Evolutionary conservation across 176 grass and related monocot genomes (phyloP), one percentile per base, ranked within the genome.

Genomic region (Tuctoria greenei): DNA sequence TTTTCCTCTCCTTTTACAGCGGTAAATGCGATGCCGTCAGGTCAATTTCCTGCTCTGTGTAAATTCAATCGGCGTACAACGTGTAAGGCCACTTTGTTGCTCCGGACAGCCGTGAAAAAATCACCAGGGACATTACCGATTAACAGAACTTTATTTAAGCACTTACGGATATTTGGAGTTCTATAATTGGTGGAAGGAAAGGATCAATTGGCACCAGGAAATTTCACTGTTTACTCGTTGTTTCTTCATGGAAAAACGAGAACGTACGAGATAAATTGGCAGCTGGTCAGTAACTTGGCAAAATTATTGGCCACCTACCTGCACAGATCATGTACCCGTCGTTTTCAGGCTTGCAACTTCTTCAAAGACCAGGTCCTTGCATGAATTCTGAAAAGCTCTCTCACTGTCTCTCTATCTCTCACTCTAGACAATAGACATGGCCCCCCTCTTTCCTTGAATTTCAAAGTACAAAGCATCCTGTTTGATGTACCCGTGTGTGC

Each of bases 401-500:
- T 81, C 15, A 59, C 47, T 51, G n/a, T 14, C 4, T 39, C 21
- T n/a, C 61, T 52, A 36, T 16, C 71, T 58, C 1, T 31, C 31
- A 2, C 31, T 31, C 31, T 31, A 31, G 31, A 31, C 31, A 31
- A 31, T 31, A 31, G 31, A 31, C 31, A 31, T 31, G 58, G 84
- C 13, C 58, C 72, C 59, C 58, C 72, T 47, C 56, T 44, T 24
- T 59, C 41, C 20, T 71, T 34, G 41, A 49, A 82, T 77, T 82
- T 56, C 38, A 13, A 75, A 86, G 78, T 76, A 86, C 77, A 73
- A 11, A 17, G 21, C 44, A 54, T 54, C 14, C n/a, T 73, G 61
- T 65, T 55, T 45, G 72, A 62, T 71, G 79, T 71, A 79, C 6
- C 66, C 66, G 47, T 77, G 57, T 40, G 73, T 76, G 73, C 70